Conservation (phyloP, 345 rosid species). For the Tarenaya hassleriana region DNA sequence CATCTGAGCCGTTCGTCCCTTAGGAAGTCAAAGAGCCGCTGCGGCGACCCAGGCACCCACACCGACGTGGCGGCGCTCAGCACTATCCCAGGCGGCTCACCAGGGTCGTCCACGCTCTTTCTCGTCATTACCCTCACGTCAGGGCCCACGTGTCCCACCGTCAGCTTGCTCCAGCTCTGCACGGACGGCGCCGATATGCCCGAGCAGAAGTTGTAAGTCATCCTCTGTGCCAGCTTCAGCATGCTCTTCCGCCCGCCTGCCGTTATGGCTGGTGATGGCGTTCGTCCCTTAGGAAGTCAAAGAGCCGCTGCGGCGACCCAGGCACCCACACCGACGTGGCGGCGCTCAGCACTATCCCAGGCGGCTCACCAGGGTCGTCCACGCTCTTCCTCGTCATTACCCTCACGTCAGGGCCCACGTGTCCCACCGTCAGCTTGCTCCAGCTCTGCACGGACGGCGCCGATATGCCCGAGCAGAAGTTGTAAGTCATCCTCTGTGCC, state of each 20-base stretch:
- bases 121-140: slow-evolving; percentile 60
- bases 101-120: slow-evolving; percentile 50
- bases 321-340: slow-evolving; percentile 67
- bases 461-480: slow-evolving; percentile 55
- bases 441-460: slow-evolving; percentile 46
- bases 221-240: slow-evolving; percentile 61
- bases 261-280: slow-evolving; percentile 48
- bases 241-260: slow-evolving; percentile 47
- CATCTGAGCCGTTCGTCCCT: slow-evolving; percentile 47
- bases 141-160: slow-evolving; percentile 42
- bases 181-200: slow-evolving; percentile 50
- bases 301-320: slow-evolving; percentile 45
- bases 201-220: slow-evolving; percentile 53
- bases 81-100: slow-evolving; percentile 59
- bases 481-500: slow-evolving; percentile 57
- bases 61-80: slow-evolving; percentile 63
- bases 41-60: slow-evolving; percentile 55
- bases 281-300: slow-evolving; percentile 51
- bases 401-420: slow-evolving; percentile 50
- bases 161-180: slow-evolving; percentile 49
- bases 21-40: slow-evolving; percentile 51
- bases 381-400: slow-evolving; percentile 56
- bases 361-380: slow-evolving; percentile 59
- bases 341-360: slow-evolving; percentile 56
- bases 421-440: slow-evolving; percentile 46